Evolutionary conservation across 345 rosid species (phyloP).

Genomic region (Brassica carinata): DNA sequence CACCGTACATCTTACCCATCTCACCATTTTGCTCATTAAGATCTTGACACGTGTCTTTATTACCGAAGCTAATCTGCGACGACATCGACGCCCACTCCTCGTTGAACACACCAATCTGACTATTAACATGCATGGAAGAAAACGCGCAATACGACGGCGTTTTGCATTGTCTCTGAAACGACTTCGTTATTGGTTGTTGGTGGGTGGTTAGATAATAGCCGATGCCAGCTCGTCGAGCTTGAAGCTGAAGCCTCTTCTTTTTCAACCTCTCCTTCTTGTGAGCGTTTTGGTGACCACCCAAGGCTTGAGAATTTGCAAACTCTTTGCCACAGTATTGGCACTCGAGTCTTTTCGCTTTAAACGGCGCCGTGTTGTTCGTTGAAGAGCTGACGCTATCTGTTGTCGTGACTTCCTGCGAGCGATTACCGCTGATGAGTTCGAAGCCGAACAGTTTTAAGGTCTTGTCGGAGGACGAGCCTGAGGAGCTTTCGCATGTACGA

Average conservation of each 20-base stretch:
- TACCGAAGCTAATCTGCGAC: conserved; percentile 70
- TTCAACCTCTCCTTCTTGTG: conserved; percentile 95
- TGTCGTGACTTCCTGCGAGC: conserved; percentile 41
- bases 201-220: conserved; percentile 55
- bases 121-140: conserved; percentile 36
- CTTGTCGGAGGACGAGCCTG: conserved; percentile 56
- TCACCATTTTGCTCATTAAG: conserved; percentile 42
- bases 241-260: conserved; percentile 88
- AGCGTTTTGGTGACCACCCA: conserved; percentile 99
- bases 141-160: conserved; percentile 40
- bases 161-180: conserved; percentile 49
- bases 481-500: conserved; percentile 44
- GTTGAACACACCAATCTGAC: conserved; percentile 32
- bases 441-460: conserved; percentile 78
- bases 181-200: conserved; percentile 31
- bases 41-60: conserved; percentile 41
- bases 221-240: conserved; percentile 79
- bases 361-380: conserved; percentile 54
- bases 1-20: conserved; percentile 45
- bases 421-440: conserved; percentile 52
- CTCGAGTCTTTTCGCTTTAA: conserved; percentile 60
- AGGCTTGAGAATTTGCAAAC: conserved; percentile 91
- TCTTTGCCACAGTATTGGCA: conserved; percentile 90
- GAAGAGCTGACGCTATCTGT: conserved; percentile 68
- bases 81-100: conserved; percentile 45